phyloP scores from a whole-genome alignment of 2,329 filamentous ascomycete genomes.

The Arthrinium phaeospermum region DNA sequence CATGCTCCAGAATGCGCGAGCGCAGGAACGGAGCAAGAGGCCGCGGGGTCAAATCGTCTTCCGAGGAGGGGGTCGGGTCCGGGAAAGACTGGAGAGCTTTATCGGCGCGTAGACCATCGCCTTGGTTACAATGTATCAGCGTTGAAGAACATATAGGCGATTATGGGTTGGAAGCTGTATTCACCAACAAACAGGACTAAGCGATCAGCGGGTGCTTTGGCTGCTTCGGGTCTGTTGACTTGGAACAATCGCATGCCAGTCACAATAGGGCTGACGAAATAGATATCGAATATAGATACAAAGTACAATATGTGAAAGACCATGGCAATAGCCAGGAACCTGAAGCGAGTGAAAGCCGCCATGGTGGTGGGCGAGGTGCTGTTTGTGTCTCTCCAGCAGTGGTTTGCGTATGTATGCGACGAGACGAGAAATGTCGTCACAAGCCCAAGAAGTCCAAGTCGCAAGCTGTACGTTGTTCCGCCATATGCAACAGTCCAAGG shows the following conservation, averaged over 20 bases:
- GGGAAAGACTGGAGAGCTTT: slow-evolving; percentile 95
- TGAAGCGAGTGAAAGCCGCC: slow-evolving; percentile 68
- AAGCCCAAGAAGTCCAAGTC: slow-evolving; percentile 7
- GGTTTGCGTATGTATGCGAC: background rate
- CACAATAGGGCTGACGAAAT: slow-evolving; percentile 97
- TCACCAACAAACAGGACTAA: slow-evolving; percentile 91
- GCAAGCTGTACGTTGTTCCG: background rate
- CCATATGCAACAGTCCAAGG: background rate
- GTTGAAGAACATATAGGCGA: slow-evolving; percentile 14
- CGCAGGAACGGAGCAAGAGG: slow-evolving; percentile 91
- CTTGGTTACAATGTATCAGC: slow-evolving; percentile 46
- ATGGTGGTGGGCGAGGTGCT: slow-evolving; percentile 44
- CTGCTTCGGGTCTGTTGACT: slow-evolving; percentile 64
- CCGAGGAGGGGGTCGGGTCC: slow-evolving; percentile 76
- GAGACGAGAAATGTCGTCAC: slow-evolving; percentile 14
- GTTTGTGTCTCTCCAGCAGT: background rate
- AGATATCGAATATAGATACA: slow-evolving; percentile 96
- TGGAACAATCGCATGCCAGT: slow-evolving; percentile 88
- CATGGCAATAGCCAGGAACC: slow-evolving; percentile 87
- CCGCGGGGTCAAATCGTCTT: slow-evolving; percentile 69
- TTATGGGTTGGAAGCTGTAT: background rate
- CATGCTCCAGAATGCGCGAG: slow-evolving; percentile 84
- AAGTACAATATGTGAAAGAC: slow-evolving; percentile 94
- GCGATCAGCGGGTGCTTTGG: slow-evolving; percentile 82
- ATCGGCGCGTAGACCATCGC: slow-evolving; percentile 93